Conservation (phyloP, 345 rosid genomes). For the Eucalyptus fibrosa region DNA sequence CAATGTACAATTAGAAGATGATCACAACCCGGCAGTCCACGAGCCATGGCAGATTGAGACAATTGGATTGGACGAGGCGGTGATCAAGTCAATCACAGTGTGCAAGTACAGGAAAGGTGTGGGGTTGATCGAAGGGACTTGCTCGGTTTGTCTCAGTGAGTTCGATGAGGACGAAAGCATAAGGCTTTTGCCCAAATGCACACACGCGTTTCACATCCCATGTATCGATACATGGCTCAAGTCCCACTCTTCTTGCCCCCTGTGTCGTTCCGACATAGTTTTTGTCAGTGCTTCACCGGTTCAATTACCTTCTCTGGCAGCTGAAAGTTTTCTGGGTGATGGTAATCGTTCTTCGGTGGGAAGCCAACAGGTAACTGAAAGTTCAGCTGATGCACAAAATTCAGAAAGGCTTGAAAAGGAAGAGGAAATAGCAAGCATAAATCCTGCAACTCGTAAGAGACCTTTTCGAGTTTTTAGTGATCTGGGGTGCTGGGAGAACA, state of each 20-base stretch:
- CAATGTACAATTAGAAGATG: slow-evolving; percentile 14
- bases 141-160: slow-evolving; percentile 87
- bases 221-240: slow-evolving; percentile 92
- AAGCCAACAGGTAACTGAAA: background rate
- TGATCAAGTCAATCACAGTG: slow-evolving; percentile 54
- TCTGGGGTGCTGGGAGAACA: slow-evolving; percentile 12
- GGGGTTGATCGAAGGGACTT: slow-evolving; percentile 48
- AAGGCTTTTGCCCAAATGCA: slow-evolving; percentile 82
- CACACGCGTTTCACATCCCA: slow-evolving; percentile 70
- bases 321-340: slow-evolving; percentile 5
- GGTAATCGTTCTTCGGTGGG: background rate
- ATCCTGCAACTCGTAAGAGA: background rate
- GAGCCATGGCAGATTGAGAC: slow-evolving; percentile 43
- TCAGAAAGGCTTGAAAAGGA: background rate
- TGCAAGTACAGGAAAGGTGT: slow-evolving; percentile 50
- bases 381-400: background rate
- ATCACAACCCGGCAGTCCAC: slow-evolving; percentile 26
- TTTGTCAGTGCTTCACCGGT: slow-evolving; percentile 11
- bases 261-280: slow-evolving; percentile 68
- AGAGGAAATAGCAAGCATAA: background rate
- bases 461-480: slow-evolving; percentile 24
- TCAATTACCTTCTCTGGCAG: background rate
- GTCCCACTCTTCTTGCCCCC: slow-evolving; percentile 83
- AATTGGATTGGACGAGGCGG: slow-evolving; percentile 61
- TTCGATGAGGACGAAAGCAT: slow-evolving; percentile 69